Evolutionary conservation across 495 filamentous ascomycete genomes (phyloP).

Genomic region (Aspergillus carlsbadensis): DNA sequence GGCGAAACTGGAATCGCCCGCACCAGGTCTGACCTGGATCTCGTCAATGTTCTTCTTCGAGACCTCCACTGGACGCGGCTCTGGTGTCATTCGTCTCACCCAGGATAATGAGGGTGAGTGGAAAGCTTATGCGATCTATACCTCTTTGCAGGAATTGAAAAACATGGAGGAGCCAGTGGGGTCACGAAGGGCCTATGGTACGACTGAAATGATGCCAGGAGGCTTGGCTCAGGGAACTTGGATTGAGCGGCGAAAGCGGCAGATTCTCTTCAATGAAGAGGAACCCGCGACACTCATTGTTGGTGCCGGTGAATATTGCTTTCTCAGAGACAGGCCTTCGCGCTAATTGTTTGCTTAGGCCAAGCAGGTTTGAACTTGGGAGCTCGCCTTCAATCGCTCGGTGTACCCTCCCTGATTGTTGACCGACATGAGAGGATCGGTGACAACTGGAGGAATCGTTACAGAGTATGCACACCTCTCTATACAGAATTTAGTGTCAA

Average conservation of each 20-base stretch:
- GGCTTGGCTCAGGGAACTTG: conserved; percentile 65
- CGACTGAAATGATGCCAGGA: conserved; percentile 54
- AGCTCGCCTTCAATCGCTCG: conserved; percentile 68
- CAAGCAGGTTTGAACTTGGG: conserved; percentile 58
- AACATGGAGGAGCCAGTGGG: conserved; percentile 52
- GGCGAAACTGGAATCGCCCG: conserved; percentile 36
- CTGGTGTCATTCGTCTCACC: conserved; percentile 56
- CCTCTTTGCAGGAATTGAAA: conserved; percentile 52
- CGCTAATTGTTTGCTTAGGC: conserved; percentile 19
- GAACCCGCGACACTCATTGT: conserved; percentile 68
- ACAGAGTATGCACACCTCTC: conserved; percentile 28
- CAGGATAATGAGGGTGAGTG: conserved; percentile 48
- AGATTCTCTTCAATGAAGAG: conserved; percentile 52
- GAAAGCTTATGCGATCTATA: conserved; percentile 68
- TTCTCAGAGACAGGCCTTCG: not conserved
- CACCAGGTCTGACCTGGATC: conserved; percentile 50
- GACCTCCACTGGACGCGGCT: conserved; percentile 53
- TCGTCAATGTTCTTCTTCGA: conserved; percentile 52
- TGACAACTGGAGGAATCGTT: conserved; percentile 75
- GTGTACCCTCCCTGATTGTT: conserved; percentile 62
- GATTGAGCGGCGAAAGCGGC: conserved; percentile 58
- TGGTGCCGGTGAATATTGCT: conserved; percentile 49
- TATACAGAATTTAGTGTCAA: not conserved
- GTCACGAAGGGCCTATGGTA: conserved; percentile 48
- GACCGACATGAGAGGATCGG: conserved; percentile 66